These are phyloP conservation scores for Solanum microdontum DNA, from an alignment of 257 asterid genomes.

Conservation along the genomic window DNA sequence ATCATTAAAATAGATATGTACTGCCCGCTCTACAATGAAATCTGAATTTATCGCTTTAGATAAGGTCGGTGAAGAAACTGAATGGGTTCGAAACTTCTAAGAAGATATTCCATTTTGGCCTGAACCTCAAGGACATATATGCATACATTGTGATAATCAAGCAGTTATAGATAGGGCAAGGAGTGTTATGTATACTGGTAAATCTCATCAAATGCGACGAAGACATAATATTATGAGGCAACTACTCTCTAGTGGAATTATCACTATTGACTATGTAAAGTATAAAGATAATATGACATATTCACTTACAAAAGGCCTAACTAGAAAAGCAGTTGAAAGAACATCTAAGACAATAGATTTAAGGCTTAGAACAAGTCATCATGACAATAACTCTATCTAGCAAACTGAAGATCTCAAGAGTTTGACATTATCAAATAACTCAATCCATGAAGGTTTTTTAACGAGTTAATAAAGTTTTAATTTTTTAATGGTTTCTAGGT, in stretches of 20 bases:
- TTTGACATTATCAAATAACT: background rate
- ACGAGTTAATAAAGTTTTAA: background rate
- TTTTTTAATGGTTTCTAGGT: background rate
- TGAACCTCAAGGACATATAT: background rate
- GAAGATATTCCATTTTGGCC: background rate
- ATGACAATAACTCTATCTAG: background rate
- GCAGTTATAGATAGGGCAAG: background rate
- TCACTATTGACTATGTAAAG: background rate
- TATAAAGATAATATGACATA: too few relatives aligned
- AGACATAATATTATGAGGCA: background rate
- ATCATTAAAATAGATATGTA: background rate
- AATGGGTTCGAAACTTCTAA: background rate
- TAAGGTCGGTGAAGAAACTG: too few relatives aligned
- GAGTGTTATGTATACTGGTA: background rate
- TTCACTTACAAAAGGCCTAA: too few relatives aligned
- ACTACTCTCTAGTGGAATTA: background rate
- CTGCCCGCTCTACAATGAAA: rapidly evolving
- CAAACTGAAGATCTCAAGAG: background rate
- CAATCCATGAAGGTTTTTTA: background rate
- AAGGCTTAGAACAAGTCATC: background rate
- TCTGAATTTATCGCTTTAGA: background rate
- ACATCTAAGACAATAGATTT: background rate
- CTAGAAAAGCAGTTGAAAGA: background rate
- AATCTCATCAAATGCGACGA: background rate
- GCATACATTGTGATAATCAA: background rate